Base-by-base conservation (phyloP, 805 yeast genomes). In the Pichia scutulata region DNA sequence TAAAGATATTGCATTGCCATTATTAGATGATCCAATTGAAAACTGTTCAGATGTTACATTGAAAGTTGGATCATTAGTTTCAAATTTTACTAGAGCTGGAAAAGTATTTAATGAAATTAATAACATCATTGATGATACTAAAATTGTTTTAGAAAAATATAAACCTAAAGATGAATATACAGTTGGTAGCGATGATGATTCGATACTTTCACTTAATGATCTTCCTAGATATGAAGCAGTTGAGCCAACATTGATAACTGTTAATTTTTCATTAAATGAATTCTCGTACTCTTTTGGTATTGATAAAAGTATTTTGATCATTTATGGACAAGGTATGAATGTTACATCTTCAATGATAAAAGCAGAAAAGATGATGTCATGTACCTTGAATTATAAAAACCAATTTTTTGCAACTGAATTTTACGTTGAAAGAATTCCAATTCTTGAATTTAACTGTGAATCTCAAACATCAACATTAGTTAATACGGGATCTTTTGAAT, bases 281-380 rank as follows among this genome's bases (percentile, higher is more conserved):
- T 61, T 56, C 26, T 52, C 54, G 4, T 57, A 58, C 43, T 49
- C 44, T 14, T 2, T 66, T 5, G 58, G 59, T 2, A 43, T 68
- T 5, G 58, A 65, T n/a, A 50, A 58, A 33, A 48, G 60, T 1
- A 43, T 46, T 0, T 22, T 63, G 1, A 51, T 49, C 4, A 7
- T 57, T 2, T 44, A 48, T 18, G 70, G 69, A 3, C 47, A 39
- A n/a, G 53, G 55, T 2, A 30, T 56, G 0, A 50, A 47, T 8
- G 12, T 61, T 0, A 53, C 61, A 1, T 18, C 57, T 6, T 51
- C 59, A 4, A 58, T 59, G 19, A 49, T 59, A 10, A 55, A 55
- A 30, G 39, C 50, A 2, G 36, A 45, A 5, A 57, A 51, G 19
- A 39, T 46, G 4, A 12, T 63, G 1, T 62, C 68, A 1, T 57